Evolutionary conservation across 345 rosid genomes (phyloP).

Genomic region (Sonneratia caseolaris): DNA sequence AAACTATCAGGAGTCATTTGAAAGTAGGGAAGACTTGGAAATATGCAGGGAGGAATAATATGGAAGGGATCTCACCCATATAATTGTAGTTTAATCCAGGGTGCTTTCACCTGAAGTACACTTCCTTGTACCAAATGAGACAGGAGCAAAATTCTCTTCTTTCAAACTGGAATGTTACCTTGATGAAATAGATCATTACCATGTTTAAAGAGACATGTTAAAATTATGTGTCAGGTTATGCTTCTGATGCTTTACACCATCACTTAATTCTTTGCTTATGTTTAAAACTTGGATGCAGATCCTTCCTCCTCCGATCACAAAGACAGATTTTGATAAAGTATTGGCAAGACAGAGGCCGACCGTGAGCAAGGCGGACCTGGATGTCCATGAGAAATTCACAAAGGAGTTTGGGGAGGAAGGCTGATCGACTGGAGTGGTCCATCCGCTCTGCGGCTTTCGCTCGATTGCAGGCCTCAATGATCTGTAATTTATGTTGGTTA

Average conservation of each 20-base stretch:
- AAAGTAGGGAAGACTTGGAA: too few species aligned
- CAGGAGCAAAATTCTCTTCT: neutral
- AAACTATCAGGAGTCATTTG: too few species aligned
- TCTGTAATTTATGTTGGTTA: constrained; percentile 28
- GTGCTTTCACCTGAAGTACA: too few species aligned
- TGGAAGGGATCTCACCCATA: too few species aligned
- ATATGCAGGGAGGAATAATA: too few species aligned
- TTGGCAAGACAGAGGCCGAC: constrained; percentile 93
- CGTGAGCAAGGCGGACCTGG: constrained; percentile 81
- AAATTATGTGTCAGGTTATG: neutral
- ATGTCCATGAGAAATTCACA: constrained; percentile 92
- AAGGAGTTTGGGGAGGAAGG: constrained; percentile 98
- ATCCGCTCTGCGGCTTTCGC: constrained; percentile 7
- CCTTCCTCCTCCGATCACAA: constrained; percentile 77
- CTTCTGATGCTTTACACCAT: neutral
- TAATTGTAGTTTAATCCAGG: too few species aligned
- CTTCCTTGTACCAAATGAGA: too few species aligned
- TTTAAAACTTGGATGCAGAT: constrained; percentile 33
- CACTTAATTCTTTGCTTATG: neutral
- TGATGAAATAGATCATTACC: neutral
- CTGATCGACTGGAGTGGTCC: constrained; percentile 17
- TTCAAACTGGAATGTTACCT: neutral
- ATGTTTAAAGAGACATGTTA: neutral
- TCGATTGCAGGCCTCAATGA: constrained; percentile 14
- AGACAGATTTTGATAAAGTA: constrained; percentile 83